A percentile compares a stretch with the other conserved stretches of the same genome.
Evolutionary conservation across 805 yeast genomes (phyloP).

Genomic region (Wickerhamomyces chaumierensis): DNA sequence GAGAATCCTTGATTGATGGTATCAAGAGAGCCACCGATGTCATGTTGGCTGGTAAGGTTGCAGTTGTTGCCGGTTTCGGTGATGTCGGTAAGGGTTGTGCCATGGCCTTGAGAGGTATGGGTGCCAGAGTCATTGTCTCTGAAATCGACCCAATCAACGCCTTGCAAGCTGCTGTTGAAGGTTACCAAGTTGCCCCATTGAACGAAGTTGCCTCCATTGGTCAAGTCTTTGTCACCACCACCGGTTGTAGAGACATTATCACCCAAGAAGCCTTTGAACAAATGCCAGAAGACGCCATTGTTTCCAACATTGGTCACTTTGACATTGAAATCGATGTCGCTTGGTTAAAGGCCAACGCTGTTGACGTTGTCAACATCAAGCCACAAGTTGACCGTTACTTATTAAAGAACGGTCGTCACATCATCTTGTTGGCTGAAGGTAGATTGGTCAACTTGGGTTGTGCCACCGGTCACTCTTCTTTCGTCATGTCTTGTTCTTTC

Average conservation of each 20-base stretch:
- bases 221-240: slow-evolving; percentile 97
- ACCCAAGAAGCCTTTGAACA: slow-evolving; percentile 72
- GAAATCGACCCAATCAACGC: slow-evolving; percentile 99
- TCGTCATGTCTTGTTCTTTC: slow-evolving; percentile 99
- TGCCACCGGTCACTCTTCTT: slow-evolving; percentile 99
- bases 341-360: slow-evolving; percentile 92
- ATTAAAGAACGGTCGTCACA: slow-evolving; percentile 80
- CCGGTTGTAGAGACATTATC: slow-evolving; percentile 98
- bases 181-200: slow-evolving; percentile 94
- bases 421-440: slow-evolving; percentile 96
- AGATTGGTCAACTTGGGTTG: slow-evolving; percentile 98
- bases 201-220: slow-evolving; percentile 87
- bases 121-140: slow-evolving; percentile 95
- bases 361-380: slow-evolving; percentile 90
- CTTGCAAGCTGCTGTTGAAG: slow-evolving; percentile 97
- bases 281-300: slow-evolving; percentile 99
- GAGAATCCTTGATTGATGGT: slow-evolving; percentile 98
- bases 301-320: slow-evolving; percentile 98
- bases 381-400: slow-evolving; percentile 98
- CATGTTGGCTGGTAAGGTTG: slow-evolving; percentile 98
- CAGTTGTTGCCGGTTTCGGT: slow-evolving; percentile 99
- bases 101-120: slow-evolving; percentile 97
- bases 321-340: slow-evolving; percentile 99
- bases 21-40: slow-evolving; percentile 99
- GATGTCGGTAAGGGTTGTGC: slow-evolving; percentile 99